Evolutionary conservation across 2,329 filamentous ascomycete genomes (phyloP).

Genomic region (Colletotrichum somersetense): DNA sequence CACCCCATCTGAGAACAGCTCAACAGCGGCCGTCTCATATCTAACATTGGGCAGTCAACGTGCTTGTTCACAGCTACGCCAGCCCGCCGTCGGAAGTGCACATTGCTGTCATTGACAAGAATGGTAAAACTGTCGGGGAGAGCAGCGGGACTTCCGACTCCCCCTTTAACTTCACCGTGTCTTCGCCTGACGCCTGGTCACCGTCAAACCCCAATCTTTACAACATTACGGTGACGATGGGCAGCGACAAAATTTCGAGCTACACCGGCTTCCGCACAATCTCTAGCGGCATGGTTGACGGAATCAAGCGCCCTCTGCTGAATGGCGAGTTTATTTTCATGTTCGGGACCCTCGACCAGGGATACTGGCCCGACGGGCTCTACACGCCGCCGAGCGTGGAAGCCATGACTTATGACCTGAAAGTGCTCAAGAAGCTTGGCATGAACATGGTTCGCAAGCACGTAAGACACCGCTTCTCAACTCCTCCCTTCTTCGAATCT

Average conservation of each 20-base stretch:
- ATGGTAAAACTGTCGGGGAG: conserved; percentile 58
- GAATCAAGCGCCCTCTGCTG: conserved; percentile 70
- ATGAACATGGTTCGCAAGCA: conserved; percentile 81
- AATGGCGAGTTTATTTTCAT: conserved; percentile 78
- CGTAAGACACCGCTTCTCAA: conserved; percentile 54
- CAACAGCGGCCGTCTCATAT: neutral
- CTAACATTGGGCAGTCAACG: conserved; percentile 58
- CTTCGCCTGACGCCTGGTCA: conserved; percentile 72
- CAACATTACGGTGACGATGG: conserved; percentile 69
- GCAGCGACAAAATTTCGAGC: conserved; percentile 67
- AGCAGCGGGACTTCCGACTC: conserved; percentile 60
- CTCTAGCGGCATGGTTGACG: conserved; percentile 66
- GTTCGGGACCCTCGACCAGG: conserved; percentile 78
- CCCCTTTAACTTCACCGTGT: conserved; percentile 67
- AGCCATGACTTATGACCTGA: conserved; percentile 75
- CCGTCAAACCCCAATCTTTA: conserved; percentile 73
- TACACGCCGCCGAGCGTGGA: conserved; percentile 74
- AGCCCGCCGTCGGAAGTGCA: conserved; percentile 51
- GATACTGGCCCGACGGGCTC: conserved; percentile 78
- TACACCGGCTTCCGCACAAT: conserved; percentile 79
- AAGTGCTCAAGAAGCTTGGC: conserved; percentile 73
- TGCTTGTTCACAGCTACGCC: conserved; percentile 64
- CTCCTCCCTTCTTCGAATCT: neutral
- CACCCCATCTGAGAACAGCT: neutral
- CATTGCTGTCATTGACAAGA: conserved; percentile 52